Percentiles rank a stretch among this genome's conserved stretches.
Conservation (phyloP, 345 rosid genomes). For the Punica granatum region DNA sequence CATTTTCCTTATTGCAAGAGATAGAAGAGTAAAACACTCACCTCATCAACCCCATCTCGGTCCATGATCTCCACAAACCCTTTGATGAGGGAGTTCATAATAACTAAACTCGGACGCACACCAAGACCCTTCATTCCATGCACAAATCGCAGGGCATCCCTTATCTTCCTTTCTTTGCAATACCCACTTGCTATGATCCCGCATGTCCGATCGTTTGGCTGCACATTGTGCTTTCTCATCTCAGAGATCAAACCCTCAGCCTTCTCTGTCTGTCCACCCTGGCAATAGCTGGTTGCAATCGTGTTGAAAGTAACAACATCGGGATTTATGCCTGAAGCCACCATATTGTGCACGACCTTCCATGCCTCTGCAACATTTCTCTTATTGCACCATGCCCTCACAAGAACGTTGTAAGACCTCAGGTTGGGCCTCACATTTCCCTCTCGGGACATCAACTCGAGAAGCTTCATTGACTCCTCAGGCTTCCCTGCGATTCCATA, state of each 20-base stretch:
- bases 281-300: slow-evolving; percentile 60
- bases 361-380: slow-evolving; percentile 60
- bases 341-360: slow-evolving; percentile 60
- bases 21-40: slow-evolving; percentile 15
- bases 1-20: too few species aligned
- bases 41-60: slow-evolving; percentile 70
- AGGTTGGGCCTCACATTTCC: slow-evolving; percentile 53
- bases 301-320: slow-evolving; percentile 78
- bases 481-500: slow-evolving; percentile 70
- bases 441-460: slow-evolving; percentile 45
- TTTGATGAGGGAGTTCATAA: slow-evolving; percentile 71
- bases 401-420: slow-evolving; percentile 64
- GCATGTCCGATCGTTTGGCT: slow-evolving; percentile 70
- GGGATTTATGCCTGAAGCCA: slow-evolving; percentile 54
- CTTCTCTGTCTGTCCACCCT: slow-evolving; percentile 38
- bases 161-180: slow-evolving; percentile 70
- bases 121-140: slow-evolving; percentile 70
- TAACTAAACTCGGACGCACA: slow-evolving; percentile 65
- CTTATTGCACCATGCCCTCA: slow-evolving; percentile 69
- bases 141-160: slow-evolving; percentile 55
- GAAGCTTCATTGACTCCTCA: slow-evolving; percentile 54
- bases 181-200: slow-evolving; percentile 66
- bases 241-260: slow-evolving; percentile 66
- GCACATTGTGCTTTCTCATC: slow-evolving; percentile 49
- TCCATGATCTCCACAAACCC: slow-evolving; percentile 57